A percentile compares a stretch with the other conserved stretches of the same genome.
phyloP scores from a whole-genome alignment of 495 filamentous ascomycete species.

The Polyplosphaeria fusca region DNA sequence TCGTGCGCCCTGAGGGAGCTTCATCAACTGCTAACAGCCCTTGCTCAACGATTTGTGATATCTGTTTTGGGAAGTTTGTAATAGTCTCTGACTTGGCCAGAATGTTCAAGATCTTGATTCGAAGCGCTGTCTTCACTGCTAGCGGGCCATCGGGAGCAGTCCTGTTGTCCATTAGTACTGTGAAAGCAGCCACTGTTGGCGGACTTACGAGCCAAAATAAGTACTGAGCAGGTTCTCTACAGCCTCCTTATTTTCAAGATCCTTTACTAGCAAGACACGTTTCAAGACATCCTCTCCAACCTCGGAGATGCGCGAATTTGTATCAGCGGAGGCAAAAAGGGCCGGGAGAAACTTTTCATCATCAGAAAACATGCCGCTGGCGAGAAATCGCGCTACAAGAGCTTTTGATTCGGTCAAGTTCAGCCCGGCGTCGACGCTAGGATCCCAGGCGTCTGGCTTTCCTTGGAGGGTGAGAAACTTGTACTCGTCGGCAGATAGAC shows the following conservation, averaged over 20 bases:
- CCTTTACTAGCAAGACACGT: slow-evolving; percentile 58
- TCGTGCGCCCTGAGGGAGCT: slow-evolving; percentile 38
- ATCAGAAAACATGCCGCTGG: slow-evolving; percentile 80
- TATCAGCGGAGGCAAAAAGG: slow-evolving; percentile 74
- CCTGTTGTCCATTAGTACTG: slow-evolving; percentile 2
- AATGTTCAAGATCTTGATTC: slow-evolving; percentile 68
- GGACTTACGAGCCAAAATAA: slow-evolving; percentile 49
- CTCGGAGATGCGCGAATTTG: slow-evolving; percentile 75
- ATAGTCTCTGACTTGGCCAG: slow-evolving; percentile 72
- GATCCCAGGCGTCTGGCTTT: slow-evolving; percentile 69
- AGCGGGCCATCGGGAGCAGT: slow-evolving; percentile 44
- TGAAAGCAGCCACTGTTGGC: background rate
- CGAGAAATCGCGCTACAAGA: slow-evolving; percentile 64
- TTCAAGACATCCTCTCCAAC: slow-evolving; percentile 84
- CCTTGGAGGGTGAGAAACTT: slow-evolving; percentile 66
- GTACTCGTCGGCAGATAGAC: slow-evolving; percentile 67
- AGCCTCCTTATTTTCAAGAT: slow-evolving; percentile 66
- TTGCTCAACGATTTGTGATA: slow-evolving; percentile 67
- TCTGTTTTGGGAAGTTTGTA: slow-evolving; percentile 60
- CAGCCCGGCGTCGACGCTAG: slow-evolving; percentile 56
- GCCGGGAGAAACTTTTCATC: slow-evolving; percentile 77
- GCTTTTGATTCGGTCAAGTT: slow-evolving; percentile 68
- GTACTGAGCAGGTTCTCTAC: slow-evolving; percentile 63
- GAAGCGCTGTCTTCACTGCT: slow-evolving; percentile 63
- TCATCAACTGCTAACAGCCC: slow-evolving; percentile 49